Conservation (phyloP, 495 filamentous ascomycete genomes). For the Tirmania nivea region DNA sequence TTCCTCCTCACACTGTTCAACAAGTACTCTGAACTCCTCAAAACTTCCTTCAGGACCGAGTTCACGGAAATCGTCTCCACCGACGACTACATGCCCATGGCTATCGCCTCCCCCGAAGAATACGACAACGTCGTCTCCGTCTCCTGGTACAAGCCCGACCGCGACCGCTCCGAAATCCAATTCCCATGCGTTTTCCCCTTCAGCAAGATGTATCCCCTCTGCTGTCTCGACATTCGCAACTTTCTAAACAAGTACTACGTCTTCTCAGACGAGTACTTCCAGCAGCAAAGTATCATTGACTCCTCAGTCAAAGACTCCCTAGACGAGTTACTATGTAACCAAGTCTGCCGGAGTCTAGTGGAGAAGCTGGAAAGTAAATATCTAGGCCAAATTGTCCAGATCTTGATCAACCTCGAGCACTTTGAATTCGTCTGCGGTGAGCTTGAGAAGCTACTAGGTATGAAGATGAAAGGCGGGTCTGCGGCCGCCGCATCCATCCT, state of each 20-base stretch:
- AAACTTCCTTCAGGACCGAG: constrained; percentile 71
- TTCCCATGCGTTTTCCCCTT: constrained; percentile 81
- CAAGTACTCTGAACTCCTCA: constrained; percentile 83
- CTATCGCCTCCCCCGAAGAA: constrained; percentile 67
- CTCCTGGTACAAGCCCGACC: constrained; percentile 78
- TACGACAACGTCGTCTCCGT: constrained; percentile 88
- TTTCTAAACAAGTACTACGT: constrained; percentile 93
- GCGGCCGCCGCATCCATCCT: not conserved
- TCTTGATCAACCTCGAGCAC: constrained; percentile 90
- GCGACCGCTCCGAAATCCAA: constrained; percentile 31
- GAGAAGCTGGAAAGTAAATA: constrained; percentile 81
- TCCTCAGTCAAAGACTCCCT: constrained; percentile 38
- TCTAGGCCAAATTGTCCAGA: constrained; percentile 91
- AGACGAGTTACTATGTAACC: constrained; percentile 70
- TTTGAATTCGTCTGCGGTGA: constrained; percentile 84
- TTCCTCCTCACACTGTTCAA: constrained; percentile 72
- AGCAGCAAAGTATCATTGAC: constrained; percentile 58
- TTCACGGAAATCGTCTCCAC: constrained; percentile 93
- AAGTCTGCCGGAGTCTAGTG: constrained; percentile 75
- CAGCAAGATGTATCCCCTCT: constrained; percentile 95
- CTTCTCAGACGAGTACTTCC: constrained; percentile 86
- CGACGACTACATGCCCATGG: constrained; percentile 99
- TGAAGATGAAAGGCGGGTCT: constrained; percentile 43
- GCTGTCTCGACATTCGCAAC: constrained; percentile 92
- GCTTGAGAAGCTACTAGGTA: constrained; percentile 58